Percentiles rank a stretch among this genome's conserved stretches.
phyloP scores from a whole-genome alignment of 768 basidiomycete species.

The Lactifluus subvellereus region DNA sequence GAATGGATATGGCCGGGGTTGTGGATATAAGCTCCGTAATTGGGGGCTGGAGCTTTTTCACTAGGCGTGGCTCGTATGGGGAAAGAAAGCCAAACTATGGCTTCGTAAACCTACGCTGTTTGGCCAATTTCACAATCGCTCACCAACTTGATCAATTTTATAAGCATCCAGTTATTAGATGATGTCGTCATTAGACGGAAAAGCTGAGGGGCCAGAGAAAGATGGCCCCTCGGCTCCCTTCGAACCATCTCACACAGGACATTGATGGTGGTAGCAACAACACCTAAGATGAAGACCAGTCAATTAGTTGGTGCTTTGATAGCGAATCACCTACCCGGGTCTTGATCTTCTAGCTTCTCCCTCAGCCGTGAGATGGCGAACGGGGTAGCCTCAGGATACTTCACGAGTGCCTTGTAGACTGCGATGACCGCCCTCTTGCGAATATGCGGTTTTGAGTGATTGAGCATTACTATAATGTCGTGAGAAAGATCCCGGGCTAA shows the following conservation, averaged over 20 bases:
- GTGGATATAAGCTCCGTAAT: constrained; percentile 94
- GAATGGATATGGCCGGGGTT: constrained; percentile 88
- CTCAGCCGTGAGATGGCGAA: constrained; percentile 63
- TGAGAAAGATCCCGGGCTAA: constrained; percentile 87
- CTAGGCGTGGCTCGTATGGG: constrained; percentile 87
- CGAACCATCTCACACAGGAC: constrained; percentile 90
- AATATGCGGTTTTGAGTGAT: constrained; percentile 82
- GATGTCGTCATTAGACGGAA: constrained; percentile 92
- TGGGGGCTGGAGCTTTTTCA: constrained; percentile 89
- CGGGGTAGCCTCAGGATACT: constrained; percentile 73
- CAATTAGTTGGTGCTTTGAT: background rate
- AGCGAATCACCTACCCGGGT: constrained; percentile 46
- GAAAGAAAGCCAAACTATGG: constrained; percentile 86
- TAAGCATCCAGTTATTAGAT: constrained; percentile 99
- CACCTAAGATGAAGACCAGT: constrained; percentile 46
- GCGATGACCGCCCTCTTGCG: constrained; percentile 87
- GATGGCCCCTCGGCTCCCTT: constrained; percentile 70
- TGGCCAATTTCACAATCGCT: constrained; percentile 24
- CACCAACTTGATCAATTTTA: constrained; percentile 96
- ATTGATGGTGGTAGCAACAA: constrained; percentile 91
- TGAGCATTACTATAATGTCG: constrained; percentile 80
- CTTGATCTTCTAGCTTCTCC: constrained; percentile 76
- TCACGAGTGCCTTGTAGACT: constrained; percentile 71
- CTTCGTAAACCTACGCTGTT: constrained; percentile 2
- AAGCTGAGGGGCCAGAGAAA: constrained; percentile 83